phyloP scores from a whole-genome alignment of 805 yeast species.

The Candida railenensis region DNA sequence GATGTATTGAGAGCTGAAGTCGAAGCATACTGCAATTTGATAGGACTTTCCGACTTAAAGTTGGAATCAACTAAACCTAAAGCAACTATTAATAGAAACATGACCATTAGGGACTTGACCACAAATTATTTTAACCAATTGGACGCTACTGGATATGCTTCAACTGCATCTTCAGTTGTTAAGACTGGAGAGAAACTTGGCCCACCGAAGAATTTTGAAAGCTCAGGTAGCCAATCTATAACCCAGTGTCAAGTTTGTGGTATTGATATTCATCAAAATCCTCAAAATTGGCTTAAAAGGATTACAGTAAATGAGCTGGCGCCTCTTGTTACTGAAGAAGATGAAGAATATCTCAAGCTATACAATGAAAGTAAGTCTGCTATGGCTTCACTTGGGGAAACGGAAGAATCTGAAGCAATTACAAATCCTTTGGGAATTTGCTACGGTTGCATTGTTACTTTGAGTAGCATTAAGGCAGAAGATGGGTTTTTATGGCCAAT shows the following conservation, averaged over 20 bases:
- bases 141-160: conserved; percentile 74
- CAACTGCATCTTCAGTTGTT: conserved; percentile 89
- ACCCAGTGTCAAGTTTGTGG: conserved; percentile 58
- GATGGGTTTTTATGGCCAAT: conserved; percentile 37
- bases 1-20: conserved; percentile 75
- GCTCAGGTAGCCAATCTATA: conserved; percentile 8
- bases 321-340: conserved; percentile 41
- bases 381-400: not conserved
- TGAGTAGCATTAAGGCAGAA: conserved; percentile 40
- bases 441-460: conserved; percentile 72
- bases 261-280: conserved; percentile 50
- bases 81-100: conserved; percentile 57
- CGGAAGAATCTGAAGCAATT: conserved; percentile 5
- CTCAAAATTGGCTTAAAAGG: conserved; percentile 63
- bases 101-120: conserved; percentile 80
- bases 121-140: conserved; percentile 67
- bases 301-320: conserved; percentile 64
- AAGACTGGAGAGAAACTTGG: conserved; percentile 80
- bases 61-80: conserved; percentile 17
- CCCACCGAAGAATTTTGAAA: conserved; percentile 34
- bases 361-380: conserved; percentile 9
- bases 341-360: conserved; percentile 28
- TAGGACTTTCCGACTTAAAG: conserved; percentile 34
- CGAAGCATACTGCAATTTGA: conserved; percentile 48
- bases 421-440: conserved; percentile 46